phyloP scores from a whole-genome alignment of 1,284 basidiomycete genomes.

The Blastosporella zonata region DNA sequence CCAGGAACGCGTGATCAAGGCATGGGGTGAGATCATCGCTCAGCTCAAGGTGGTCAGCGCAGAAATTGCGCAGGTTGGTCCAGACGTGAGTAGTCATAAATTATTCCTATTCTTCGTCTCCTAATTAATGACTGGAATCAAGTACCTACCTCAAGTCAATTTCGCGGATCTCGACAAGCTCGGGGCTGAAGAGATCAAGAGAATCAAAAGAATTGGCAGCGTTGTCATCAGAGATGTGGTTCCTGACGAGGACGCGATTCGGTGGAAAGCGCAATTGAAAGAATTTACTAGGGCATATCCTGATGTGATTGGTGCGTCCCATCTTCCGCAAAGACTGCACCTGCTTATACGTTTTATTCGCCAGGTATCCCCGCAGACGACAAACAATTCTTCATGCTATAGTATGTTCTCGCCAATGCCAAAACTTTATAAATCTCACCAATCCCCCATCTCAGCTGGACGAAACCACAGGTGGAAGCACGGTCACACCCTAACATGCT shows the following conservation, averaged over 20 bases:
- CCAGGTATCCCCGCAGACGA: constrained; percentile 53
- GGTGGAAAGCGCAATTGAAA: constrained; percentile 55
- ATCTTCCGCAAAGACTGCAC: background rate
- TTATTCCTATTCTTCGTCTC: background rate
- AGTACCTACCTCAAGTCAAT: constrained; percentile 58
- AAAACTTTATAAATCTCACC: no score
- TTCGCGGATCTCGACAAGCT: constrained; percentile 53
- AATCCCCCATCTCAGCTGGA: constrained; percentile 48
- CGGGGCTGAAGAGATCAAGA: constrained; percentile 41
- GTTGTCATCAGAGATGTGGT: constrained; percentile 66
- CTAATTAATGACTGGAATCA: background rate
- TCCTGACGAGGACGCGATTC: constrained; percentile 48
- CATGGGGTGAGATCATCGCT: constrained; percentile 56
- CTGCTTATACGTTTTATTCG: background rate
- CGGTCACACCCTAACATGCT: constrained; percentile 76
- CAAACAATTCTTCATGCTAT: constrained; percentile 72
- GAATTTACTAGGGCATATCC: constrained; percentile 60
- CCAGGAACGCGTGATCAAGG: constrained; percentile 42
- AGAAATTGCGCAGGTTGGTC: constrained; percentile 44
- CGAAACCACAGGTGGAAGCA: constrained; percentile 66
- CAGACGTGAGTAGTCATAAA: constrained; percentile 38
- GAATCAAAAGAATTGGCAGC: constrained; percentile 54
- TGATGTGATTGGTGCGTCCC: constrained; percentile 38
- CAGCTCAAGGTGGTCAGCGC: constrained; percentile 45
- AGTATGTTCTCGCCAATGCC: constrained; percentile 44